Base-by-base conservation (phyloP, 1,139 yeast genomes). In the Insectozyma bohioensis region DNA sequence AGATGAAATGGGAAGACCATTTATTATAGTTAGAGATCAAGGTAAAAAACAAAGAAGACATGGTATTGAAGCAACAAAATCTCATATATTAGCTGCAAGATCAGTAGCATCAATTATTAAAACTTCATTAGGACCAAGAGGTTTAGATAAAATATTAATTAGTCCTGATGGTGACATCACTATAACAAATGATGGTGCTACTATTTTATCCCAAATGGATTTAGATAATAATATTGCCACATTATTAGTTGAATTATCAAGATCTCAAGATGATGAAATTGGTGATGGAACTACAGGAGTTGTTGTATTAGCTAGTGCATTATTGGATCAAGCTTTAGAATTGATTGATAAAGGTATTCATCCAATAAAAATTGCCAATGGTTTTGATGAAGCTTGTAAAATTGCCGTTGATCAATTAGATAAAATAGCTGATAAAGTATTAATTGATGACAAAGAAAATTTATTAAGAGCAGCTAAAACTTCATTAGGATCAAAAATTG, bases 201-300 rank as follows among this genome's bases (percentile, higher is more conserved):
- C 98, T 8, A 92, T 94, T 53, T 70, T 94, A 47, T 75, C 95
- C 9, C 95, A 88, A 58, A 92, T 94, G 97, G 95, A 92, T 57
- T 73, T 94, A 45, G 96, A 88, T 49, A 88, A 85, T 58, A 95
- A 92, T 63, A 90, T 94, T 52, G 99, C 98, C 46, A 92, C 92
- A 62, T 72, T 94, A 44, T 68, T 94, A 54, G 99, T 92, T 24
- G 96, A 94, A 64, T 75, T 94, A 48, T 86, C 97, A 21, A 85
- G 79, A 59, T 86, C 97, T 15, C 99, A 94, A 67, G 99, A 94
- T 60, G 97, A 92, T 54, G 98, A 94, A 64, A 88, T 94, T 52
- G 99, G 99, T 37, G 99, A 94, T 57, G 99, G 99, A 54, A 94
- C 99, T 25, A 94, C 99, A 4, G 98, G 98, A 52, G 99, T 94